Conservation (phyloP, 495 filamentous ascomycete genomes). For the Talaromyces thailandensis region DNA sequence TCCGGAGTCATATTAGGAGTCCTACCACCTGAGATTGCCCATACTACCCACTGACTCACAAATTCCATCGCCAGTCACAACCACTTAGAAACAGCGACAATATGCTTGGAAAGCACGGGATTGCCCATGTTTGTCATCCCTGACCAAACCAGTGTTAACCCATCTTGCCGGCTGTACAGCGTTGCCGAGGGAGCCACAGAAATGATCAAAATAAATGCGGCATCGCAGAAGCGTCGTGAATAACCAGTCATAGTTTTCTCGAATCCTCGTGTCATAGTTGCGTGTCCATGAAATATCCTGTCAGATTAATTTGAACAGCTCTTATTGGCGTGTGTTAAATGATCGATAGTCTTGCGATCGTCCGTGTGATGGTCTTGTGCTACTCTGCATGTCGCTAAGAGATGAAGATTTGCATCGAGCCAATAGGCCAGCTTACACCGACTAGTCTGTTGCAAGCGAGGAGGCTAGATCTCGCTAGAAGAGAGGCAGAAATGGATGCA, state of each 20-base stretch:
- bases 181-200: too few relatives aligned
- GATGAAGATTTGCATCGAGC: background rate
- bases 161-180: too few relatives aligned
- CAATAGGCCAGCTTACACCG: background rate
- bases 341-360: background rate
- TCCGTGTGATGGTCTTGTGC: background rate
- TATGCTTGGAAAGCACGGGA: background rate
- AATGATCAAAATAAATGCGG: too few relatives aligned
- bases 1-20: slow-evolving; percentile 8
- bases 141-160: too few relatives aligned
- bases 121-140: too few relatives aligned
- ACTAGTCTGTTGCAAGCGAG: background rate
- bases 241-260: too few relatives aligned
- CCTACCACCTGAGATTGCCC: slow-evolving; percentile 2
- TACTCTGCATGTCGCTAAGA: background rate
- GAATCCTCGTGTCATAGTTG: too few relatives aligned
- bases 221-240: too few relatives aligned
- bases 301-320: background rate
- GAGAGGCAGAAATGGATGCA: background rate
- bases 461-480: background rate
- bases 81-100: slow-evolving; percentile 5
- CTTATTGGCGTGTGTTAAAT: background rate
- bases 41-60: slow-evolving; percentile 6
- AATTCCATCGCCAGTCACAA: slow-evolving; percentile 1
- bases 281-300: too few relatives aligned